Evolutionary conservation across 495 filamentous ascomycete genomes (phyloP), one percentile per base, ranked within the genome.

Genomic region (Aspergillus baeticus): DNA sequence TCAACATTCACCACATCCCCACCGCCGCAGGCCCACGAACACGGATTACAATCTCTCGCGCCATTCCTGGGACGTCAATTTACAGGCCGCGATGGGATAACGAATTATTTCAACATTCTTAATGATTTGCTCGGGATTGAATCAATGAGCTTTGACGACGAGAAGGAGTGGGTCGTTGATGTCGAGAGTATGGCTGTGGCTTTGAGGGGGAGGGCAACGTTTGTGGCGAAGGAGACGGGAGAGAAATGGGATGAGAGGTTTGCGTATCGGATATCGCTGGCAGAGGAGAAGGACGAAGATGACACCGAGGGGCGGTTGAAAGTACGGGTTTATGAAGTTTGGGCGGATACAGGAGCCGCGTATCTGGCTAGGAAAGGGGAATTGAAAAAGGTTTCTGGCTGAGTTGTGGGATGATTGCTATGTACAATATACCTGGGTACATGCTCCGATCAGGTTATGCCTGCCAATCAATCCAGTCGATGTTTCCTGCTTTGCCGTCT

Each of bases 311-410:
- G 63, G 20, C 47, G 53, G 47, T 44, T 69, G 14, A 81, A 75
- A 62, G 70, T 86, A 10, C 57, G 55, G 20, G 74, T 70, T 54
- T 87, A 84, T 68, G 71, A 78, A 55, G 71, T 87, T 34, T 87
- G 84, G 84, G 84, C 81, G 23, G 84, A 87, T 74, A 81, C 81
- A 3, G 84, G 84, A 10, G 84, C 84, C 23, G 82, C 81, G 18
- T 85, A 82, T 73, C 68, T 87, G 53, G 84, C 84, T 17, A 68
- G 74, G 36, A 53, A 61, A 33, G 84, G 83, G 47, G 51, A 65
- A 57, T 69, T 84, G 60, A 55, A 55, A 21, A 49, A 51, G 36
- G 23, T n/a, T 10, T 1, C 6, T 17, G 31, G 48, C 39, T 44
- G 50, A 42, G 39, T 17, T 44, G 54, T 54, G 42, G 17, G 21